Evolutionary conservation across 495 filamentous ascomycete species (phyloP), one percentile per base, ranked within the genome.

Genomic region (Annulohypoxylon stygium): DNA sequence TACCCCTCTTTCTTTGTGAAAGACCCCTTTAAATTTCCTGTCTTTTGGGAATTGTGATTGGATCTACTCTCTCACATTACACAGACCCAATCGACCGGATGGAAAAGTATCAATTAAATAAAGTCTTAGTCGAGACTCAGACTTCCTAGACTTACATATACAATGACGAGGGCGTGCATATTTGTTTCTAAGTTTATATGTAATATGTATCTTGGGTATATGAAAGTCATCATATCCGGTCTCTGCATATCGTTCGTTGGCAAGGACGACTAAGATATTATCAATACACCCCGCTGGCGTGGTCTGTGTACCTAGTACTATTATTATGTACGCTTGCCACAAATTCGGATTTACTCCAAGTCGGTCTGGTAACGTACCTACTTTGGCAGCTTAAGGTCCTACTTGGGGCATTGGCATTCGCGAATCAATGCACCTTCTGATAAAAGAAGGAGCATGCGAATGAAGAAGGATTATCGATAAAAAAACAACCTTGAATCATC

Each of bases 1-100:
- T 45, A 64, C 70, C 70, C 70, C 70, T 73, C 70, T 72, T 67
- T 67, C 69, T 64, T 43, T 58, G 3, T 25, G 43, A 47, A 58
- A 25, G 59, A 12, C 55, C 71, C 71, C 57, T 61, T 73, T 69
- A 54, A 65, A 54, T 61, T 69, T 65, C 48, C 25, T 43, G 16
- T 39, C 64, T 26, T 4, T 1, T 57, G 30, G n/a, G 25, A 57
- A 37, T 34, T 20, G 11, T 37, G 53, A 57, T 57, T 57, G 53
- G 53, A 57, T 37, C 30, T 57, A 33, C 4, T 57, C 53, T 37
- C 20, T 37, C 53, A 37, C n/a, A 57, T 37, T 36, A 18, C 33
- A 37, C n/a, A 18, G 33, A 36, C 30, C 53, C 53, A 57, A 57
- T 11, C 33, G 30, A 57, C 30, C 8, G 30, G 53, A 37, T 57